phyloP scores from a whole-genome alignment of 306 rosid species.

The Benincasa hispida region DNA sequence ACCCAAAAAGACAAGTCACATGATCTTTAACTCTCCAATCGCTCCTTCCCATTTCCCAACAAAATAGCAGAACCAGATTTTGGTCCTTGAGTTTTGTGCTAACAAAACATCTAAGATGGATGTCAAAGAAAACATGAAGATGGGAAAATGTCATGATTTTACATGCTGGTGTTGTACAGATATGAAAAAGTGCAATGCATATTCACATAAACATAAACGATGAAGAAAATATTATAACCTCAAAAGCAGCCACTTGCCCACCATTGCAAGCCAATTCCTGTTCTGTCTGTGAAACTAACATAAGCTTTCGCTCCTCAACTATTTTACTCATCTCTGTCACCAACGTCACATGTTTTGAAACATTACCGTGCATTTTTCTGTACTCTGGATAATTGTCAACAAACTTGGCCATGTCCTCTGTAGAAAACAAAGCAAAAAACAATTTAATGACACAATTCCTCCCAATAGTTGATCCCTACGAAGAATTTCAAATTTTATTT shows the following conservation, averaged over 20 bases:
- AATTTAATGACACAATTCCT: neutral
- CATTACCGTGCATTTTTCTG: conserved; percentile 93
- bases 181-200: neutral
- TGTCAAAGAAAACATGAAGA: neutral
- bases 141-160: neutral
- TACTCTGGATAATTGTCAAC: conserved; percentile 95
- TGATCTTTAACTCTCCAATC: neutral
- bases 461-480: neutral
- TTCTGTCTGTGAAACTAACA: conserved; percentile 84
- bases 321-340: conserved; percentile 93
- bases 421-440: conserved; percentile 4
- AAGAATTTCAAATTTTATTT: conserved; percentile 3
- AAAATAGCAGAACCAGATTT: neutral
- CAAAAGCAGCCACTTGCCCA: conserved; percentile 93
- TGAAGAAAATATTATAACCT: conserved; percentile 28
- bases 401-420: conserved; percentile 97
- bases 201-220: neutral
- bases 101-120: neutral
- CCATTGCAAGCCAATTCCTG: conserved; percentile 97
- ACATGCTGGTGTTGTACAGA: neutral
- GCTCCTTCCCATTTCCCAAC: neutral
- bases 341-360: conserved; percentile 88
- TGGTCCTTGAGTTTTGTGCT: neutral
- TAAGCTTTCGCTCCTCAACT: conserved; percentile 75
- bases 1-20: neutral